Base-by-base conservation (phyloP, 202 grass and related monocot species). In the Dendrocalamus latiflorus region DNA sequence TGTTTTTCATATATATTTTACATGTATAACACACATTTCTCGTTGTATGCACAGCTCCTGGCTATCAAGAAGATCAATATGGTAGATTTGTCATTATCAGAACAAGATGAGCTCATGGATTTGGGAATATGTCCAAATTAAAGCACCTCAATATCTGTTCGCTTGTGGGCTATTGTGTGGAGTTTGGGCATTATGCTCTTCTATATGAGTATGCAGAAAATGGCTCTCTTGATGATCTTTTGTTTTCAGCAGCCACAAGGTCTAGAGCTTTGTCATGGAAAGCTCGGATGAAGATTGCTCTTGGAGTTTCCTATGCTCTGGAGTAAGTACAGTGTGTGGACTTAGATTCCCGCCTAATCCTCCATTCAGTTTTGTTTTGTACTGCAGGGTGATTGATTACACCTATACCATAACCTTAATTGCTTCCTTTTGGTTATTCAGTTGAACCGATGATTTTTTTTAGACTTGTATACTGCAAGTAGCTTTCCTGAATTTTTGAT, bases 11-110 rank as follows among this genome's bases (percentile, higher is more conserved):
- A 1, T 54, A 39, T 28, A 70, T 33, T 73, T 36, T 71, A 34
- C 67, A 72, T 76, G 66, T 69, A 79, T 55, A 54, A 54, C 69
- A 75, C 47, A 36, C 24, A 69, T 75, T 66, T 94, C 10, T 86
- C 18, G 13, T 55, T 58, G 18, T 83, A 61, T 80, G 50, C 47
- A 48, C 78, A 94, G 92, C 59, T 94, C 22, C 84, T 36, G 66
- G 95, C 95, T 82, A 86, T 98, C 49, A 98, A 94, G 83, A 98
- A 90, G 75, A 94, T 98, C 77, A 88, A 94, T 82, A 90, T 91
- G 83, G 77, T 89, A 81, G 85, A 92, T 68, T 71, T 91, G 65
- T 90, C 92, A 50, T 81, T 91, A 30, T 88, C 91, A 55, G 88
- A 98, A 85, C 84, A 91, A 81, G 95, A 98, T 75, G 90, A 98